Evolutionary conservation across 345 rosid species (phyloP).

Genomic region (Eucalyptus albens): DNA sequence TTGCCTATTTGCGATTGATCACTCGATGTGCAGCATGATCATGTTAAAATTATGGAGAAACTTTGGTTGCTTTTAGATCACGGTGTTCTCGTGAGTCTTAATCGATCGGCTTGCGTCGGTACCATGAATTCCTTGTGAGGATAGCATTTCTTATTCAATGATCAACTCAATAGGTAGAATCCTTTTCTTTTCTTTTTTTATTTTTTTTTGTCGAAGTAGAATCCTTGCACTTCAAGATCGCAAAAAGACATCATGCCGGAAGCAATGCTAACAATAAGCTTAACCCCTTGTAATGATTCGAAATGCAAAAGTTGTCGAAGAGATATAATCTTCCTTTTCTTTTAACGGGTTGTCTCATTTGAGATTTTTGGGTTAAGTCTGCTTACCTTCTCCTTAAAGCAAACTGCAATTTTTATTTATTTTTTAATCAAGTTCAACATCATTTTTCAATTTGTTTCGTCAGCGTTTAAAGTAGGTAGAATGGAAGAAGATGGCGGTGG

Average conservation of each 20-base stretch:
- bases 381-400: background rate
- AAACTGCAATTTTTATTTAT: background rate
- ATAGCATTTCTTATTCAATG: accelerated
- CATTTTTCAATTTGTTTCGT: background rate
- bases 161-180: background rate
- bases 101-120: background rate
- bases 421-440: background rate
- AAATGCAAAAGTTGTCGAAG: background rate
- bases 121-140: background rate
- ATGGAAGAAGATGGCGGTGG: background rate
- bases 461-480: background rate
- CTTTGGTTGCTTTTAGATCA: background rate
- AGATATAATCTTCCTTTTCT: background rate
- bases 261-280: background rate
- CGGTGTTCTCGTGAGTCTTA: background rate
- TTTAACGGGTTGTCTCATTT: background rate
- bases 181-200: background rate
- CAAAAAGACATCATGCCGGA: background rate
- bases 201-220: background rate
- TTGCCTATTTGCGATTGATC: background rate
- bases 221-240: background rate
- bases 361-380: background rate
- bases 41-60: background rate
- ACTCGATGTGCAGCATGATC: background rate
- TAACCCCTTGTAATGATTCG: background rate